Conservation (phyloP, 1,284 basidiomycete genomes). For the Vanrija pseudolonga region DNA sequence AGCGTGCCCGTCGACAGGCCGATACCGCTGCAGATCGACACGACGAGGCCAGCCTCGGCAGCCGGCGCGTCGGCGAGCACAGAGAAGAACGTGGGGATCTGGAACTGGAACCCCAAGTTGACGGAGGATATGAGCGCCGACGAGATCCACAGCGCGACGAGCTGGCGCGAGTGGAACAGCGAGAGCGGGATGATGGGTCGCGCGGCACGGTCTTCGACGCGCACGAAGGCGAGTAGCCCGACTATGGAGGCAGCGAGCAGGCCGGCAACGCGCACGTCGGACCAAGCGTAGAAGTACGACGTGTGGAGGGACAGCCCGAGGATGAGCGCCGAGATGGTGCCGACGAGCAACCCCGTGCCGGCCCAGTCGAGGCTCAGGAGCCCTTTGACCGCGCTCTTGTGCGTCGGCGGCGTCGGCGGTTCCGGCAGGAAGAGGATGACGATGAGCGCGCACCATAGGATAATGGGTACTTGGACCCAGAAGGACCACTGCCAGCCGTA, state of each 20-base stretch:
- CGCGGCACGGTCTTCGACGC: constrained; percentile 66
- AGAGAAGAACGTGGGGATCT: constrained; percentile 46
- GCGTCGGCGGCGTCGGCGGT: constrained; percentile 36
- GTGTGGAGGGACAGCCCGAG: constrained; percentile 76
- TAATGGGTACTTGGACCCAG: constrained; percentile 40
- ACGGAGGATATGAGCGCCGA: constrained; percentile 61
- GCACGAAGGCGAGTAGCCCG: constrained; percentile 58
- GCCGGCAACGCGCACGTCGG: constrained; percentile 64
- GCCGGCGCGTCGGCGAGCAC: constrained; percentile 42
- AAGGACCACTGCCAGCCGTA: constrained; percentile 45
- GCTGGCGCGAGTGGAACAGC: constrained; percentile 67
- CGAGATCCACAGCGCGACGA: constrained; percentile 47
- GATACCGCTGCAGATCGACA: constrained; percentile 69
- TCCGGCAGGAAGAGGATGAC: constrained; percentile 37
- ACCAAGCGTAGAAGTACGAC: constrained; percentile 75
- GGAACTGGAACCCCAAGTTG: constrained; percentile 59
- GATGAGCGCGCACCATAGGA: constrained; percentile 31
- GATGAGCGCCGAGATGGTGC: constrained; percentile 66
- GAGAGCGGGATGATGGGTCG: constrained; percentile 77
- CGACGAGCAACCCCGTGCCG: constrained; percentile 58
- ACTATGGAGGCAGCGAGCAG: constrained; percentile 59
- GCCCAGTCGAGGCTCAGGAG: constrained; percentile 40
- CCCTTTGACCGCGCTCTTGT: constrained; percentile 27
- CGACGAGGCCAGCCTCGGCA: constrained; percentile 48
- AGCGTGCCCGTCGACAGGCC: constrained; percentile 78